A percentile compares a stretch with the other conserved stretches of the same genome.
phyloP scores from a whole-genome alignment of 2,329 filamentous ascomycete genomes.

The Zalaria sp. region DNA sequence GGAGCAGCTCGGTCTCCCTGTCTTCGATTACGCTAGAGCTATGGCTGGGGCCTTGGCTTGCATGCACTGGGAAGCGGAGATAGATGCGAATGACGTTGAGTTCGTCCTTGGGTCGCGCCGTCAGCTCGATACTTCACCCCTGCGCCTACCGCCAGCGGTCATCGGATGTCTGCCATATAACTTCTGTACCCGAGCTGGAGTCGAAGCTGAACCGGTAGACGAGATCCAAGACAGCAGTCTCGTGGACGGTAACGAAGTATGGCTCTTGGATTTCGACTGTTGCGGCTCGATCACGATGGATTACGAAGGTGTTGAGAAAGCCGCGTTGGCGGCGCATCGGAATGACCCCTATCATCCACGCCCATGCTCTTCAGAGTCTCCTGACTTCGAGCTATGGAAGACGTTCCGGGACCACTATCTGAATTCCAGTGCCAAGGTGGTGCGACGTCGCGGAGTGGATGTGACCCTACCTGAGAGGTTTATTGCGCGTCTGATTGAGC shows the following conservation, averaged over 20 bases:
- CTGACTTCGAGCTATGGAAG: slow-evolving; percentile 6
- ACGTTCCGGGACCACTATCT: slow-evolving; percentile 5
- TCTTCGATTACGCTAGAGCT: slow-evolving; percentile 21
- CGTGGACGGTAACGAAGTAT: slow-evolving; percentile 6
- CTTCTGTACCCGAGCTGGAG: not conserved
- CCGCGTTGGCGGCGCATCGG: slow-evolving; percentile 28
- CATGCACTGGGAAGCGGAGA: slow-evolving; percentile 32
- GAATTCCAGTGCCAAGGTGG: slow-evolving; percentile 1
- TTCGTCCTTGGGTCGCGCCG: slow-evolving; percentile 32
- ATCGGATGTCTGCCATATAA: not conserved
- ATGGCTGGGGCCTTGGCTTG: slow-evolving; percentile 39
- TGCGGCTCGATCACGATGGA: slow-evolving; percentile 37
- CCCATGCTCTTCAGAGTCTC: slow-evolving; percentile 12
- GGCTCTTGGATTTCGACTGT: slow-evolving; percentile 45
- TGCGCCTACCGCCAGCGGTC: not conserved
- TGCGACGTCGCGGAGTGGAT: not conserved
- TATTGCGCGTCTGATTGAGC: not conserved
- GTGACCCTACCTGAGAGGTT: not conserved
- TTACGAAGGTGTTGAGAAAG: slow-evolving; percentile 24
- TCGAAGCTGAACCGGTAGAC: not conserved
- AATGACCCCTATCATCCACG: slow-evolving; percentile 41
- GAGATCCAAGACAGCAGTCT: not conserved
- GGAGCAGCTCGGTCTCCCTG: slow-evolving; percentile 24
- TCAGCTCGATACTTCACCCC: too few relatives aligned
- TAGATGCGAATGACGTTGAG: slow-evolving; percentile 42